These are phyloP conservation scores for Umbelopsis isabellina DNA, from an alignment of 192 early-diverging fungal genomes.

Conservation along the genomic window DNA sequence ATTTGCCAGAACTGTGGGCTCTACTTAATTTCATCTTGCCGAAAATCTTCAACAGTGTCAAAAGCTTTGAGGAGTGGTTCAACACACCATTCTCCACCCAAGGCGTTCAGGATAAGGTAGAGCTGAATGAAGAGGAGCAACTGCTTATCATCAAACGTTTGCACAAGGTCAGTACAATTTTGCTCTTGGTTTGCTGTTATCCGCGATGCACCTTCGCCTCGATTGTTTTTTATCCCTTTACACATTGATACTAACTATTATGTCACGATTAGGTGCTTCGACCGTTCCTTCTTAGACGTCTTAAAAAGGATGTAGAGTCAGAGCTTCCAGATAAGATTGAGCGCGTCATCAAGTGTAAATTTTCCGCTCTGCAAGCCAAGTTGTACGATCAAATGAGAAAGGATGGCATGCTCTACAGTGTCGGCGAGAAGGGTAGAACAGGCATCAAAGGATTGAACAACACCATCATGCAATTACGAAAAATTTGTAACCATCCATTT, in stretches of 20 bases:
- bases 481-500: slow-evolving; percentile 99
- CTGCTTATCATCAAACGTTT: slow-evolving; percentile 95
- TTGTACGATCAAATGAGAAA: slow-evolving; percentile 89
- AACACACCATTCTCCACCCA: slow-evolving; percentile 90
- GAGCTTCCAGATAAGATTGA: slow-evolving; percentile 98
- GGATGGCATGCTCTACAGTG: slow-evolving; percentile 73
- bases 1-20: slow-evolving; percentile 96
- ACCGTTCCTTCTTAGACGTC: slow-evolving; percentile 93
- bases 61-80: slow-evolving; percentile 99
- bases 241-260: no score
- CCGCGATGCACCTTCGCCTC: no score
- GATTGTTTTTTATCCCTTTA: no score
- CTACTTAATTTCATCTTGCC: slow-evolving; percentile 96
- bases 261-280: slow-evolving; percentile 63
- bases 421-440: slow-evolving; percentile 62
- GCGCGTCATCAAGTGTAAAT: slow-evolving; percentile 87
- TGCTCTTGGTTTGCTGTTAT: no score
- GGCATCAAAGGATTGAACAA: slow-evolving; percentile 88
- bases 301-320: slow-evolving; percentile 99
- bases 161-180: slow-evolving; percentile 68
- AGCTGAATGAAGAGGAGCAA: slow-evolving; percentile 97
- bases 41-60: slow-evolving; percentile 94
- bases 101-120: slow-evolving; percentile 85
- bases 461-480: slow-evolving; percentile 97
- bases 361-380: slow-evolving; percentile 85